Conservation (phyloP, 1,139 yeast genomes). For the Suhomyces taliae region DNA sequence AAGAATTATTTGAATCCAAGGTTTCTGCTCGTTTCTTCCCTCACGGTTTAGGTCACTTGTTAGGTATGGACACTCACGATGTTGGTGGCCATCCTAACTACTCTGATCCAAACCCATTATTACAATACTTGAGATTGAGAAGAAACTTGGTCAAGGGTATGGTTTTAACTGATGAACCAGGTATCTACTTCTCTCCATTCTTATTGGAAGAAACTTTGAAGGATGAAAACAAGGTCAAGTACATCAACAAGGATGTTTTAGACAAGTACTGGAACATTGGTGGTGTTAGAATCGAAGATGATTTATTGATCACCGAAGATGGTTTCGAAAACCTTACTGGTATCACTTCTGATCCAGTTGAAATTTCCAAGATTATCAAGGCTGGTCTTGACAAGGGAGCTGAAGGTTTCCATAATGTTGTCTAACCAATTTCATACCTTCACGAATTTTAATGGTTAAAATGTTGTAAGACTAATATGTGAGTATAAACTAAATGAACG, state of each 20-base stretch:
- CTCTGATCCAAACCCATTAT: constrained; percentile 73
- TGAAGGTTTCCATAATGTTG: constrained; percentile 62
- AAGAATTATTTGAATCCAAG: constrained; percentile 68
- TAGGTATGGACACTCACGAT: constrained; percentile 96
- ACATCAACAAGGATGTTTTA: constrained; percentile 63
- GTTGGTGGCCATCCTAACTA: constrained; percentile 88
- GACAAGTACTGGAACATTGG: constrained; percentile 85
- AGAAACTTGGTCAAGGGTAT: constrained; percentile 69
- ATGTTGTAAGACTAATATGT: too few relatives aligned
- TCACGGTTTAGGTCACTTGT: constrained; percentile 90
- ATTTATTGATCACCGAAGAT: constrained; percentile 68
- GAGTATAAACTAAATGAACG: neutral
- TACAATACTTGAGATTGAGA: constrained; percentile 77
- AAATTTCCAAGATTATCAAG: constrained; percentile 73
- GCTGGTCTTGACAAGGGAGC: constrained; percentile 67
- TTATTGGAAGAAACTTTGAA: constrained; percentile 65
- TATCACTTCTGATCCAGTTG: constrained; percentile 81
- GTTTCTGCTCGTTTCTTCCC: constrained; percentile 84
- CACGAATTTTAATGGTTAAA: neutral
- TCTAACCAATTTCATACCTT: constrained; percentile 20
- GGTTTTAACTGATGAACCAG: constrained; percentile 96
- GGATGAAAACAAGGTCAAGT: constrained; percentile 57
- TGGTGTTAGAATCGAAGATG: constrained; percentile 96
- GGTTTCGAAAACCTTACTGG: constrained; percentile 83
- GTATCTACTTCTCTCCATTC: constrained; percentile 85